Conservation (phyloP, 108 stramenopile genomes). For the Cyclostephanos invisitatus region DNA sequence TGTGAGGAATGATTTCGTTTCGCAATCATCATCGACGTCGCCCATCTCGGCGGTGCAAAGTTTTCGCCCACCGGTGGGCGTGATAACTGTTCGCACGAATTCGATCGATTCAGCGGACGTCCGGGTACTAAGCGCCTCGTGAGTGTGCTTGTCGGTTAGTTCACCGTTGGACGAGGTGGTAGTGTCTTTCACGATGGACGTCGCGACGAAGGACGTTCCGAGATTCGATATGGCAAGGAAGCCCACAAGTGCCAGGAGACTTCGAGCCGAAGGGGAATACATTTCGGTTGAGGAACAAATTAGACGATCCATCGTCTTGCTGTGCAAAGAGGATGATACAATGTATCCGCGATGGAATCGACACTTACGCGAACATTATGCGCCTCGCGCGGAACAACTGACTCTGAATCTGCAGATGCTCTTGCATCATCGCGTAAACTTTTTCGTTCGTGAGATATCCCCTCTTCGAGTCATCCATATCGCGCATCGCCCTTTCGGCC, state of each 20-base stretch:
- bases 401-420: conserved; percentile 2
- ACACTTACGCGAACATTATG: not conserved
- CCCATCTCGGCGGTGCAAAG: not conserved
- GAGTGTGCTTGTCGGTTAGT: conserved; percentile 3
- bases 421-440: conserved; percentile 37
- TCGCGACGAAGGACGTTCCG: conserved; percentile 52
- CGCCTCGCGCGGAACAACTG: conserved; percentile 2
- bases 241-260: conserved; percentile 18
- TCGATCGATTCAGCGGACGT: conserved; percentile 1
- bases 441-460: conserved; percentile 45
- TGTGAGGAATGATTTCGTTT: not conserved
- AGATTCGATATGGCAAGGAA: conserved; percentile 46
- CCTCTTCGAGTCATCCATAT: conserved; percentile 33
- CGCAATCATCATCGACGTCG: conserved; percentile 13
- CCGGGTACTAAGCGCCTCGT: conserved; percentile 10
- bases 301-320: not conserved
- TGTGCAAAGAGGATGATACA: not conserved
- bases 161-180: conserved; percentile 1
- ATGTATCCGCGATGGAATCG: not conserved
- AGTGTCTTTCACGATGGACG: conserved; percentile 51
- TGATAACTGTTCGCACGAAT: conserved; percentile 1
- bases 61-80: not conserved
- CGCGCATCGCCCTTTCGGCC: conserved; percentile 41
- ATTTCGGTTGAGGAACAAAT: not conserved
- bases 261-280: conserved; percentile 8